phyloP scores from a whole-genome alignment of 306 rosid species.

The Gillenia trifoliata region DNA sequence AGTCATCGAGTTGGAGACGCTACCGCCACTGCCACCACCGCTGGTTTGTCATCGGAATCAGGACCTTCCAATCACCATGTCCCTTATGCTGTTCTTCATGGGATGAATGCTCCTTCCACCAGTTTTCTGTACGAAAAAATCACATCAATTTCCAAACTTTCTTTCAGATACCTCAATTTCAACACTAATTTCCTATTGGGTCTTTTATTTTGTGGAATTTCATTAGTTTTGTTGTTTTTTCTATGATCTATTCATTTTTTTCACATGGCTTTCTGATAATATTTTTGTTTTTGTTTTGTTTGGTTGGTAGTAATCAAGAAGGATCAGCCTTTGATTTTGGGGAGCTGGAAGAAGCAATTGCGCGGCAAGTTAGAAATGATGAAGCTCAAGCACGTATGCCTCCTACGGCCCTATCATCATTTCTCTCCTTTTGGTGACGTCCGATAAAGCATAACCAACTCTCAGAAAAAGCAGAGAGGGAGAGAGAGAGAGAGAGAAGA shows the following conservation, averaged over 20 bases:
- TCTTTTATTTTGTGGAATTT: background rate
- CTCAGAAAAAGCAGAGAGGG: constrained; percentile 23
- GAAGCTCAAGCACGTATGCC: constrained; percentile 69
- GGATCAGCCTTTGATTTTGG: constrained; percentile 81
- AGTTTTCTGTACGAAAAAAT: constrained; percentile 48
- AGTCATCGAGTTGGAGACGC: constrained; percentile 63
- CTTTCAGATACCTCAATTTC: background rate
- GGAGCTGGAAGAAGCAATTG: constrained; percentile 91
- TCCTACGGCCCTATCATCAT: constrained; percentile 1
- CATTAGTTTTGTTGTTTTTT: background rate
- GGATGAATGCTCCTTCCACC: constrained; percentile 50
- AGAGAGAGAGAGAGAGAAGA: constrained; percentile 12
- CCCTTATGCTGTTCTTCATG: constrained; percentile 71
- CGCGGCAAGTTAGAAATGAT: constrained; percentile 72
- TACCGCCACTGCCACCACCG: constrained; percentile 8
- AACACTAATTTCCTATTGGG: background rate
- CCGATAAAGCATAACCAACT: constrained; percentile 40
- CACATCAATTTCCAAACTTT: background rate
- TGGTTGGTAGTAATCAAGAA: constrained; percentile 48
- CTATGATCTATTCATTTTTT: background rate
- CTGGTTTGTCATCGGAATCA: constrained; percentile 71
- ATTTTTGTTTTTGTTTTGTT: background rate
- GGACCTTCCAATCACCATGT: constrained; percentile 67
- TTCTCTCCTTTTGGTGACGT: constrained; percentile 31
- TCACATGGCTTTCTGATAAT: background rate